Evolutionary conservation across 306 rosid species (phyloP), one percentile per base, ranked within the genome.

Genomic region (Aeschynomene evenia): DNA sequence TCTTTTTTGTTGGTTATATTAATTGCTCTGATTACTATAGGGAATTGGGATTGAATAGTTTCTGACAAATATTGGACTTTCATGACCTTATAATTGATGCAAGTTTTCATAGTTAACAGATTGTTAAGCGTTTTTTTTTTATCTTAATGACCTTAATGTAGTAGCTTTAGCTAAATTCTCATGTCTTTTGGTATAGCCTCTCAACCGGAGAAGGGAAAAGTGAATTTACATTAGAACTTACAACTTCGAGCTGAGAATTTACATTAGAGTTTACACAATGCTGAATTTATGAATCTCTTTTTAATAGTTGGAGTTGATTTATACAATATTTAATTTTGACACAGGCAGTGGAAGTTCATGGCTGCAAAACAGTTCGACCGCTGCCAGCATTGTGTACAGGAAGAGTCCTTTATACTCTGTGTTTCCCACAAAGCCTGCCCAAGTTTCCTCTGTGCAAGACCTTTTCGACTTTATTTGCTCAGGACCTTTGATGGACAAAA

Each of bases 391-490:
- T 53, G 89, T 72, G 49, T 63, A 59, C 68, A 66, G 55, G 42
- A 69, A 21, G 66, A 78, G 87, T 56, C 75, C 81, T 58, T 6
- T 83, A 49, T 40, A 66, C 81, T 87, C 85, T 10, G 76, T 73
- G 36, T 81, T 84, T 56, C 97, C 95, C 5, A 7, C 81, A 62
- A 70, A 85, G 74, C 81, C 81, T 37, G 97, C 99, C 2, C 79
- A 87, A 82, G 88, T 88, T 56, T 82, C 92, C 70, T 78, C 85
- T 48, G 87, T 94, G 75, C 75, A 85, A 77, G 91, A 91, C 66
- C 91, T 94, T 75, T 91, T 52, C 37, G 86, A 77, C 5, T 87
- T 91, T 78, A 94, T 94, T 77, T 88, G 96, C 83, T 85, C 91
- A 6, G 96, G 97, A 76, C 92, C 95, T 57, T 74, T 94, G 77